phyloP scores from a whole-genome alignment of 2,329 filamentous ascomycete species.

The Capronia epimyces region DNA sequence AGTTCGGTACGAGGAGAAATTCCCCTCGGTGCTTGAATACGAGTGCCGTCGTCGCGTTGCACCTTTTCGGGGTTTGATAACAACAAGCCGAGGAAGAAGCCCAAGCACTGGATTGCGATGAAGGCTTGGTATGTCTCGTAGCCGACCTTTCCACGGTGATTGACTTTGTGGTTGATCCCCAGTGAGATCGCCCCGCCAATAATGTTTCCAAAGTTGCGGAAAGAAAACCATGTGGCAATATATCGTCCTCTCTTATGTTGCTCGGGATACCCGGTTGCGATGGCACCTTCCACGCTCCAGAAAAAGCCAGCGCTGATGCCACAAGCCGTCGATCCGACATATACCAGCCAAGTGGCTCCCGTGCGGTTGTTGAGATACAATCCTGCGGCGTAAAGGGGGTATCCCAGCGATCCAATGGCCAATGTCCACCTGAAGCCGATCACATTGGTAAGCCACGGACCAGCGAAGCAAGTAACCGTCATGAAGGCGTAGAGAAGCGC shows the following conservation, averaged over 20 bases:
- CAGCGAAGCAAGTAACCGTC: constrained; percentile 41
- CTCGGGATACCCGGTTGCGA: constrained; percentile 44
- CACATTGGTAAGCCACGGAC: constrained; percentile 38
- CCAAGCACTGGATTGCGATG: constrained; percentile 43
- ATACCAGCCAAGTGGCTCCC: constrained; percentile 42
- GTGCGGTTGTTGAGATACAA: constrained; percentile 45
- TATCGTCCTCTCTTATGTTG: constrained; percentile 42
- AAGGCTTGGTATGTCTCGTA: constrained; percentile 38
- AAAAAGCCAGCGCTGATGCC: constrained; percentile 39
- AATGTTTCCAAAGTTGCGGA: constrained; percentile 50
- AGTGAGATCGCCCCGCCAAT: constrained; percentile 50
- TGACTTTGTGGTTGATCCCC: constrained; percentile 44
- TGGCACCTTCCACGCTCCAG: constrained; percentile 41
- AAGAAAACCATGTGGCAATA: constrained; percentile 51
- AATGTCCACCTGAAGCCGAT: constrained; percentile 40
- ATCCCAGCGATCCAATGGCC: constrained; percentile 43
- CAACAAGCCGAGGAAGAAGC: constrained; percentile 40
- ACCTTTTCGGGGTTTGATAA: constrained; percentile 45
- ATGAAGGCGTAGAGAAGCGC: constrained; percentile 45
- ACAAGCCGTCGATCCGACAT: constrained; percentile 41
- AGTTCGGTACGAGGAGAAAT: constrained; percentile 34
- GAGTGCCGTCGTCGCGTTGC: constrained; percentile 41
- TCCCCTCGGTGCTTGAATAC: constrained; percentile 32
- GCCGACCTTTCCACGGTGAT: constrained; percentile 43
- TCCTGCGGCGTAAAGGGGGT: constrained; percentile 41